Conservation (phyloP, 352 stramenopile genomes). For the Pythium graminicola region DNA sequence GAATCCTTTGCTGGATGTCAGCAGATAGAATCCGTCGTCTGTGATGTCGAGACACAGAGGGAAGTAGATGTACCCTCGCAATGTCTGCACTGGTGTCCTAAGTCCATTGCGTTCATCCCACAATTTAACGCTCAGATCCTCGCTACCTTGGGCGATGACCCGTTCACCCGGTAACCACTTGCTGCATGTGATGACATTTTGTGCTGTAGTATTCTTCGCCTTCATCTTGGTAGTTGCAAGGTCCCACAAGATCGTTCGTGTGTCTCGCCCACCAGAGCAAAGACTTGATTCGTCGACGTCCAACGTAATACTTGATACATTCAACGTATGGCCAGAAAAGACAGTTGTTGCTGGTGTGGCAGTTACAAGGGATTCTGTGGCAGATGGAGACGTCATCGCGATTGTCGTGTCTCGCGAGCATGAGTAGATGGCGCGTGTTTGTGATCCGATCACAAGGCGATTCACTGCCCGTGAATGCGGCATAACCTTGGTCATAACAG, state of each 20-base stretch:
- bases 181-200: constrained; percentile 83
- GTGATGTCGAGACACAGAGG: constrained; percentile 57
- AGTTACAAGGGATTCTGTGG: neutral
- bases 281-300: constrained; percentile 45
- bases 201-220: constrained; percentile 58
- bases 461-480: constrained; percentile 60
- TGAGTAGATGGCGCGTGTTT: constrained; percentile 49
- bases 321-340: constrained; percentile 51
- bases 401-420: constrained; percentile 75
- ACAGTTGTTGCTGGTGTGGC: neutral
- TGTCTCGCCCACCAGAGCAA: constrained; percentile 78
- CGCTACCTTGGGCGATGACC: constrained; percentile 66
- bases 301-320: constrained; percentile 60
- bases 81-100: constrained; percentile 40
- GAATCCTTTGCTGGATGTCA: constrained; percentile 84
- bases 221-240: constrained; percentile 38
- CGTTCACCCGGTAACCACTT: constrained; percentile 63
- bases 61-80: constrained; percentile 78
- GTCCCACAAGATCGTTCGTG: constrained; percentile 77
- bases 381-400: constrained; percentile 19
- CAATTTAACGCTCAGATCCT: constrained; percentile 74
- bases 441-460: constrained; percentile 37
- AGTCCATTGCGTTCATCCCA: constrained; percentile 63
- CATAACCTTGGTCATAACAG: constrained; percentile 34
- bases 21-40: constrained; percentile 43